Conservation (phyloP, 2,329 filamentous ascomycete species). For the Penicillium sp. region DNA sequence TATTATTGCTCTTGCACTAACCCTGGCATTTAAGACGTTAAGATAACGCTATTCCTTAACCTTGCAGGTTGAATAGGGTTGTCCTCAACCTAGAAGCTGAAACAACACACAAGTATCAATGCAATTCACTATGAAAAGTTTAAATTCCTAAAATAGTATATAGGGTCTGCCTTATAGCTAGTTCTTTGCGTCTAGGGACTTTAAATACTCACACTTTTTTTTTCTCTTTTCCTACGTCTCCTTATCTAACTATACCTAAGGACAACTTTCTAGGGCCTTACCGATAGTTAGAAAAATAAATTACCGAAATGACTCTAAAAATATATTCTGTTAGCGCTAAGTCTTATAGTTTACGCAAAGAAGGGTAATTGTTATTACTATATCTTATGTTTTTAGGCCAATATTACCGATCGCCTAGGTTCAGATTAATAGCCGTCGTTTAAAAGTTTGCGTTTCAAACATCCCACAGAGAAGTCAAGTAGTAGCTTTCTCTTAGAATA, state of each 20-base stretch:
- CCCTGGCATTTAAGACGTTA: not conserved
- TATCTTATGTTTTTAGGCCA: not conserved
- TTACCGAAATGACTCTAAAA: not conserved
- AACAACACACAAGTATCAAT: not conserved
- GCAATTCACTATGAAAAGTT: not conserved
- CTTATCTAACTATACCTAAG: not conserved
- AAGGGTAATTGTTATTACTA: not conserved
- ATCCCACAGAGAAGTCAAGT: not conserved
- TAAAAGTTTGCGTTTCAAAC: conserved; percentile 1
- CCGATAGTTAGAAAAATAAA: not conserved
- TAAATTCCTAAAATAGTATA: not conserved
- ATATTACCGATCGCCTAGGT: not conserved
- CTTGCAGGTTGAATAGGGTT: not conserved
- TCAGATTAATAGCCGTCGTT: conserved; percentile 1
- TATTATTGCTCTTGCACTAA: not conserved
- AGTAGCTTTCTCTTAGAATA: not conserved
- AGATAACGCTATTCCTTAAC: not conserved
- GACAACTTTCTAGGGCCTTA: too few species aligned
- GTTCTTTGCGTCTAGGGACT: not conserved
- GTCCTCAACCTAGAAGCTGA: not conserved
- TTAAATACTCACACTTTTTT: not conserved
- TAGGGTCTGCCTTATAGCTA: not conserved
- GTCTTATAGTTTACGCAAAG: not conserved
- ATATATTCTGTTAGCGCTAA: not conserved
- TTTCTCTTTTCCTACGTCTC: not conserved